Base-by-base conservation (phyloP, 208 protist species). In the Acanthamoeba quina region DNA sequence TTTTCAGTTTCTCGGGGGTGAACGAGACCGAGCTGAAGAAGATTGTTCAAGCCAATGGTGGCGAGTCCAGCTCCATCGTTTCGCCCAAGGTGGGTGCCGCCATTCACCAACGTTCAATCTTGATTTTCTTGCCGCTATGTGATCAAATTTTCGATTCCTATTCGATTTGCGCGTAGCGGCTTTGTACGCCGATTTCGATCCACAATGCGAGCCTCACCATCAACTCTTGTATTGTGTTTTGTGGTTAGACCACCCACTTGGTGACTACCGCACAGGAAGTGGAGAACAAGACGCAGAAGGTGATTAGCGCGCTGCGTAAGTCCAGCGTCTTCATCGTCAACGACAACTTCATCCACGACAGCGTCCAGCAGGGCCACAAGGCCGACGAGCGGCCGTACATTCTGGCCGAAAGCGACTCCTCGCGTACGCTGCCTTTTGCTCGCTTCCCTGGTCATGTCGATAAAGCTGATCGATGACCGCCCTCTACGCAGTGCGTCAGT, bases 341-440 rank as follows among this genome's bases (percentile, higher is more conserved):
- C 49, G 78, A 86, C 13, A 29, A 86, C 24, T 86, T 86, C 78
- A 60, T 86, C n/a, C 78, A 86, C n/a, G 78, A 52, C 19, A 60
- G 49, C 47, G 49, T 86, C n/a, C 52, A 37, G 52, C 41, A 52
- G 31, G 78, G 78, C 49, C 41, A 60, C 78, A 62, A 62, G 44
- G 49, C 78, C 26, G 41, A 52, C 26, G 78, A 52, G 24, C n/a
- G 49, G 17, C 49, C 49, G 6, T 86, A 86, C 78, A 52, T 60
- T 21, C 52, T 86, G 9, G 78, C 78, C n/a, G 78, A 52, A 19
- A 62, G 49, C 24, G 41, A 52, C 78, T 76, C 68, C 31, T 31
- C 68, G n/a, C 13, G 68, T 76, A n/a, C 31, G 68, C 31, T 21
- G 3, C 37, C 17, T 58, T 15, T 83, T 83, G 15, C 5, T 6